Evolutionary conservation across 805 yeast species (phyloP), one percentile per base, ranked within the genome.

Genomic region (Tanozyma kutaoensis): DNA sequence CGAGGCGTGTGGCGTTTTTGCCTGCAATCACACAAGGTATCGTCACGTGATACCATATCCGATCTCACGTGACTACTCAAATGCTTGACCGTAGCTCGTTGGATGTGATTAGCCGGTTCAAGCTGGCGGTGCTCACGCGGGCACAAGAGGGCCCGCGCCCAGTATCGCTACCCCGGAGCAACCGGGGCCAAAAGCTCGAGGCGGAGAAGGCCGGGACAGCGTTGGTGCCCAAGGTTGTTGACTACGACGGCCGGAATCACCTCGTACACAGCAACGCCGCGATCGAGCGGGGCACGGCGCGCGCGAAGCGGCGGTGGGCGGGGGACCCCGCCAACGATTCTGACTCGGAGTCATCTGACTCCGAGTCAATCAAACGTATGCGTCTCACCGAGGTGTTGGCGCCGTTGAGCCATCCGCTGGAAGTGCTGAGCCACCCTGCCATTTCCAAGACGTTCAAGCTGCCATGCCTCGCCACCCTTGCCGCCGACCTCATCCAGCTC

Each of bases 401-500:
- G 4, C 95, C 97, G 0, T 69, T 91, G 10, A 61, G 71, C 7
- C 79, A 80, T 31, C 91, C 95, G 0, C 62, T 80, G 3, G 95
- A 91, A 39, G 52, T 88, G 2, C 69, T 78, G 1, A 61, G 63
- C 3, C 86, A 82, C 42, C 76, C 76, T 10, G 69, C 82, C 1
- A 58, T 84, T 12, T 65, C 72, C 27, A 68, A 63, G 34, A 76
- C 91, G 0, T 91, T 69, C 48, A 69, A 66, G 30, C 62, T 55
- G 54, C 36, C 40, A 13, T 53, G 81, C 23, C 61, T 66, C 26
- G 57, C 65, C 22, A 46, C 44, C 24, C 50, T 91, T 36, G 80
- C 94, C 1, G 54, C 57, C 12, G 82, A 84, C 34, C 71, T 91
- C 12, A 70, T 86, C 15, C 77, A 78, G 28, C 56, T 76, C 34